phyloP scores from a whole-genome alignment of 2,329 filamentous ascomycete genomes.

The Tolypocladium sp. region DNA sequence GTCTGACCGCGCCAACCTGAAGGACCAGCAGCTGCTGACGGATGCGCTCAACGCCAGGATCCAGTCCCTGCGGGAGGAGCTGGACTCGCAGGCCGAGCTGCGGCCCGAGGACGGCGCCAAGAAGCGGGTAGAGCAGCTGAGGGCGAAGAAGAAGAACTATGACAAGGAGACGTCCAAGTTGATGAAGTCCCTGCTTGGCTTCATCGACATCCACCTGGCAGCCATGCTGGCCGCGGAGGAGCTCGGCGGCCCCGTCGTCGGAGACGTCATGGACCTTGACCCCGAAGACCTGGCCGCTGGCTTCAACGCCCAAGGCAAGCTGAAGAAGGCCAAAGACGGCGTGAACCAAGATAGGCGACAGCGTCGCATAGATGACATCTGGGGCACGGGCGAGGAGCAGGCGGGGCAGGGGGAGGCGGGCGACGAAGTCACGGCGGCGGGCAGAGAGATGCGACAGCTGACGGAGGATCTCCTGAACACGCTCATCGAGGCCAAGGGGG shows the following conservation, averaged over 20 bases:
- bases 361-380: slow-evolving; percentile 55
- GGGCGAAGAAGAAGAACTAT: slow-evolving; percentile 48
- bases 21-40: slow-evolving; percentile 47
- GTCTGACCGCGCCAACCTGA: slow-evolving; percentile 37
- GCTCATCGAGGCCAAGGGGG: slow-evolving; percentile 43
- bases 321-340: slow-evolving; percentile 35
- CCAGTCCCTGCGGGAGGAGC: slow-evolving; percentile 44
- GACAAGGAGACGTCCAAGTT: slow-evolving; percentile 52
- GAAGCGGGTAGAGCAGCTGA: slow-evolving; percentile 53
- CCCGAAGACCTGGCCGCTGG: slow-evolving; percentile 49
- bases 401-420: slow-evolving; percentile 15
- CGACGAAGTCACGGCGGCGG: slow-evolving; percentile 42
- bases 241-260: slow-evolving; percentile 72
- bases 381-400: slow-evolving; percentile 29
- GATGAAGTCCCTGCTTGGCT: slow-evolving; percentile 55
- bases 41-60: slow-evolving; percentile 49
- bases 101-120: slow-evolving; percentile 51
- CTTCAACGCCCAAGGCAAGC: slow-evolving; percentile 50
- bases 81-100: slow-evolving; percentile 47
- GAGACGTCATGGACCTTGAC: slow-evolving; percentile 59
- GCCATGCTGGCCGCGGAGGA: slow-evolving; percentile 75
- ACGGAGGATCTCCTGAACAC: slow-evolving; percentile 53
- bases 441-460: slow-evolving; percentile 48
- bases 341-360: slow-evolving; percentile 42
- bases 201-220: slow-evolving; percentile 63